These are phyloP conservation scores for Venturia carpophila DNA, from an alignment of 2,329 filamentous ascomycete genomes.

Conservation along the genomic window DNA sequence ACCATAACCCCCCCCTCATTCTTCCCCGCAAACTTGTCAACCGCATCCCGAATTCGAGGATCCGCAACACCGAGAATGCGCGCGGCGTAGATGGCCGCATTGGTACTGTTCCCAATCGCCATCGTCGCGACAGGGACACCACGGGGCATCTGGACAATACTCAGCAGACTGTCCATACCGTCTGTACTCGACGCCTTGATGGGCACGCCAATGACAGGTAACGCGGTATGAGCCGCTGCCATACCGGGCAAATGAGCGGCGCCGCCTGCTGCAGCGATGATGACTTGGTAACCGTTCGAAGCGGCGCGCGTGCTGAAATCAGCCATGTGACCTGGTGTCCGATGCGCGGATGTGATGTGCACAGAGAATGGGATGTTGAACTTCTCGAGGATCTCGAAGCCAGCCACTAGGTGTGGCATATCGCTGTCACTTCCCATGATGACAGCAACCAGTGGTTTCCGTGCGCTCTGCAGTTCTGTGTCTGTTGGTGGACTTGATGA, in stretches of 20 bases:
- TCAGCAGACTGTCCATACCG: constrained; percentile 43
- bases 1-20: constrained; percentile 14
- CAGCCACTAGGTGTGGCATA: constrained; percentile 57
- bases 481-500: constrained; percentile 34
- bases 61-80: constrained; percentile 42
- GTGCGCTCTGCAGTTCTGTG: not conserved
- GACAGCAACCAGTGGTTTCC: constrained; percentile 58
- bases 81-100: constrained; percentile 41
- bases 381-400: constrained; percentile 57
- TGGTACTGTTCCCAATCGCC: constrained; percentile 40
- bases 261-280: constrained; percentile 44
- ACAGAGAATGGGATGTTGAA: constrained; percentile 65
- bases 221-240: constrained; percentile 42
- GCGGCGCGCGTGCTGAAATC: constrained; percentile 36
- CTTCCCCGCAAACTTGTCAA: constrained; percentile 45
- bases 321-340: constrained; percentile 43
- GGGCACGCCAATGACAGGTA: constrained; percentile 45
- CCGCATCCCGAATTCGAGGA: constrained; percentile 41
- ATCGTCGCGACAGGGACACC: constrained; percentile 38
- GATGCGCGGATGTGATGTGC: constrained; percentile 67
- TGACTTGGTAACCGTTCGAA: constrained; percentile 34
- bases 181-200: constrained; percentile 44
- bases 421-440: constrained; percentile 83
- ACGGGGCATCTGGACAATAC: constrained; percentile 45
- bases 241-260: constrained; percentile 46